These are phyloP conservation scores for Linnemannia zychae DNA, from an alignment of 192 early-diverging fungal species.

Conservation along the genomic window DNA sequence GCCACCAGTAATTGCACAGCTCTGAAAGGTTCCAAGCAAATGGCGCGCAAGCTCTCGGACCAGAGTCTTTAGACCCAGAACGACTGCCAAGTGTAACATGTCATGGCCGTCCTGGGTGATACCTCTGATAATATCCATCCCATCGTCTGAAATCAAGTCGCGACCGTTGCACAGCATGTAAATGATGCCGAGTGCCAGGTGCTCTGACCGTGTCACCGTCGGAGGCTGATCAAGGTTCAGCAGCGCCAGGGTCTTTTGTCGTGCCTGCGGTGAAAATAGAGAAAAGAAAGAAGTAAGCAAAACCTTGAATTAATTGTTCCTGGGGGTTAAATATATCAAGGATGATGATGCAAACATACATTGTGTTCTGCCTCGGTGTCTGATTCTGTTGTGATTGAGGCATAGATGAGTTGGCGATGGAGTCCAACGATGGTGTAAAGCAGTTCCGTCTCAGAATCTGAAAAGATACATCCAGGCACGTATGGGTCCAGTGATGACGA, in stretches of 20 bases:
- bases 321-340: not conserved
- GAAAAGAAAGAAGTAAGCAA: not conserved
- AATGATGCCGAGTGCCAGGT: slow-evolving; percentile 45
- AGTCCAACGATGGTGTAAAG: slow-evolving; percentile 26
- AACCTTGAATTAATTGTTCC: not conserved
- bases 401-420: slow-evolving; percentile 30
- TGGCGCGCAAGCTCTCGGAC: slow-evolving; percentile 47
- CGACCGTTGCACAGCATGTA: slow-evolving; percentile 44
- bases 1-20: not conserved
- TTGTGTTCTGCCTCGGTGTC: slow-evolving; percentile 18
- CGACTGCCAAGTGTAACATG: slow-evolving; percentile 37
- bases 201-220: slow-evolving; percentile 36
- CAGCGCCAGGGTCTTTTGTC: slow-evolving; percentile 28
- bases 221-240: slow-evolving; percentile 32
- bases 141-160: slow-evolving; percentile 17
- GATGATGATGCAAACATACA: slow-evolving; percentile 2
- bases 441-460: slow-evolving; percentile 44
- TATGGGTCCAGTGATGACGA: not conserved
- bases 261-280: slow-evolving; percentile 7
- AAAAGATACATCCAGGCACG: not conserved
- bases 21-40: slow-evolving; percentile 14
- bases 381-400: not conserved
- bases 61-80: slow-evolving; percentile 33
- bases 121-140: slow-evolving; percentile 13
- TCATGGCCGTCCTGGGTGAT: slow-evolving; percentile 30